These are phyloP conservation scores for Mycena olivaceomarginata DNA, from an alignment of 768 basidiomycete genomes.

Conservation along the genomic window DNA sequence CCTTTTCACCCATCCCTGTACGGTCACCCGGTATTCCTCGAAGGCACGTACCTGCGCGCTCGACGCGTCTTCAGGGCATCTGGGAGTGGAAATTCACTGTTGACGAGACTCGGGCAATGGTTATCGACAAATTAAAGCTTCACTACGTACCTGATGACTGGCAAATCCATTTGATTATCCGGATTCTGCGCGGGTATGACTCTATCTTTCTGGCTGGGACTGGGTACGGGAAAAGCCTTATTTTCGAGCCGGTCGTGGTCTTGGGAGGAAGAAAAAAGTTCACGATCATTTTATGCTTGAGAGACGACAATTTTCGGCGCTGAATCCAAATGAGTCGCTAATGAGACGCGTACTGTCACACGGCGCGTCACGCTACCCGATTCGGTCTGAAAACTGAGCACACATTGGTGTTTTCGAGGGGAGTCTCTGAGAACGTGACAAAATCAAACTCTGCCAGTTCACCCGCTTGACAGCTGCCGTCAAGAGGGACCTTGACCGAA, in stretches of 20 bases:
- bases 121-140: not conserved
- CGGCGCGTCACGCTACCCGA: too few relatives aligned
- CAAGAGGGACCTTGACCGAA: too few relatives aligned
- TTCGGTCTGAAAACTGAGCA: too few relatives aligned
- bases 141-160: not conserved
- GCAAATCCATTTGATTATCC: not conserved
- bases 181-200: too few relatives aligned
- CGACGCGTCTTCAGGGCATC: slow-evolving; percentile 1
- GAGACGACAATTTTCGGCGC: not conserved
- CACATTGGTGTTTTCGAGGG: too few relatives aligned
- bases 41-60: not conserved
- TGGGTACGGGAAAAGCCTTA: not conserved
- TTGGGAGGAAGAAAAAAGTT: not conserved
- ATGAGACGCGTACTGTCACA: slow-evolving; percentile 13
- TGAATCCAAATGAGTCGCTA: not conserved
- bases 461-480: too few relatives aligned
- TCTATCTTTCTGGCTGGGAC: slow-evolving; percentile 1
- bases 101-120: not conserved
- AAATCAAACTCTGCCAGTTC: too few relatives aligned
- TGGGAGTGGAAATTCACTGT: not conserved
- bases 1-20: not conserved
- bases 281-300: not conserved
- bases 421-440: too few relatives aligned
- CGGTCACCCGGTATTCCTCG: not conserved
- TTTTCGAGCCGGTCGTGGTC: not conserved